These are phyloP conservation scores for Capsella rubella DNA, from an alignment of 441 rosid genomes.

Conservation along the genomic window DNA sequence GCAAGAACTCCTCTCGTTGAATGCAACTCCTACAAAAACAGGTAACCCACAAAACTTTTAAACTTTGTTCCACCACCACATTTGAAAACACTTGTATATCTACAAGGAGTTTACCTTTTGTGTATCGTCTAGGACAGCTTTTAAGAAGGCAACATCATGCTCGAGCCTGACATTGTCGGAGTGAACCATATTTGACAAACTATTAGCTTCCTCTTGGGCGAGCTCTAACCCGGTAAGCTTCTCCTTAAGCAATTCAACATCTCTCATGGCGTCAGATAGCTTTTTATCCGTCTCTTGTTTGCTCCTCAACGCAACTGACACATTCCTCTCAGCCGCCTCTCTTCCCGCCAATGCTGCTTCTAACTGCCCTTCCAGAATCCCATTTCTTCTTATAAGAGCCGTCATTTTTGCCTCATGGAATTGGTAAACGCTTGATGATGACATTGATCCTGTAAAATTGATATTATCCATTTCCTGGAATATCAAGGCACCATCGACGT, in stretches of 20 bases:
- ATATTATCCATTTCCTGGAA: slow-evolving; percentile 56
- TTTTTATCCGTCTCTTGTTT: slow-evolving; percentile 89
- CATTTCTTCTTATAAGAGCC: slow-evolving; percentile 73
- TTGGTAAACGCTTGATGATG: slow-evolving; percentile 70
- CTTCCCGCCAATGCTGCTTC: slow-evolving; percentile 70
- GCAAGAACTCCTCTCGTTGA: slow-evolving; percentile 74
- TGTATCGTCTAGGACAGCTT: slow-evolving; percentile 94
- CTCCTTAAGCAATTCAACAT: slow-evolving; percentile 88
- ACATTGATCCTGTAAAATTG: slow-evolving; percentile 49
- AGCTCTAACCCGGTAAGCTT: slow-evolving; percentile 78
- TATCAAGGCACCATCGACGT: slow-evolving; percentile 46
- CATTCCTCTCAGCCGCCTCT: slow-evolving; percentile 79
- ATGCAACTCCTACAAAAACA: slow-evolving; percentile 63
- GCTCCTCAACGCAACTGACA: slow-evolving; percentile 70
- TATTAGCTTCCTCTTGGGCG: slow-evolving; percentile 92
- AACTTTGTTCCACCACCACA: neutral
- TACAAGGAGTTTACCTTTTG: slow-evolving; percentile 70
- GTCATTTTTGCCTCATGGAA: slow-evolving; percentile 78
- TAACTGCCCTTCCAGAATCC: slow-evolving; percentile 79
- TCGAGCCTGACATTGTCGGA: slow-evolving; percentile 96
- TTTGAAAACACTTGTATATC: slow-evolving; percentile 11
- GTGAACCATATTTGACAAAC: slow-evolving; percentile 86
- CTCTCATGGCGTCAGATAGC: slow-evolving; percentile 65
- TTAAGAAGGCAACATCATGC: slow-evolving; percentile 96
- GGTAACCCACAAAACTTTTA: neutral